Conservation (phyloP, 768 basidiomycete species). For the Tricholoma flavovirens region DNA sequence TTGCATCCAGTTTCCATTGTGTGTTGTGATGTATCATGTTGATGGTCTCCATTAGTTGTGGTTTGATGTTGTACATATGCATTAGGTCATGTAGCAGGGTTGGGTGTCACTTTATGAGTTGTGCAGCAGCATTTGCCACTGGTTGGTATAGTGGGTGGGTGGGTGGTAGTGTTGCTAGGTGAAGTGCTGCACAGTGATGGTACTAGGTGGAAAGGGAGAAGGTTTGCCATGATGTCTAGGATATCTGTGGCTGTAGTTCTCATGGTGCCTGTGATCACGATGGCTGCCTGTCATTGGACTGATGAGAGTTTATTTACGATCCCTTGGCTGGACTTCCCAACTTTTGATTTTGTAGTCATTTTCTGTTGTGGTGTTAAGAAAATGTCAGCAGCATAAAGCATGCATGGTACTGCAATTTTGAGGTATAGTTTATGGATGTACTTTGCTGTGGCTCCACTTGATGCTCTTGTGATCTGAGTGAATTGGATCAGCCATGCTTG, state of each 20-base stretch:
- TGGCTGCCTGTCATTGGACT: constrained; percentile 14
- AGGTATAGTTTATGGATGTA: constrained; percentile 19
- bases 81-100: too few relatives aligned
- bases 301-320: constrained; percentile 9
- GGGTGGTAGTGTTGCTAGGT: background rate
- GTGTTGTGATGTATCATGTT: background rate
- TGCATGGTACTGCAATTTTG: constrained; percentile 19
- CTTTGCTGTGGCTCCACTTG: constrained; percentile 11
- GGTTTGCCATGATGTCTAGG: constrained; percentile 14
- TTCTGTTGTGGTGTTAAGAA: constrained; percentile 17
- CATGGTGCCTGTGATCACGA: constrained; percentile 20
- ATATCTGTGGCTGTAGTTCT: constrained; percentile 14
- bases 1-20: background rate
- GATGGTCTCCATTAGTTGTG: too few relatives aligned
- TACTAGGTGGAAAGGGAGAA: background rate
- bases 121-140: too few relatives aligned
- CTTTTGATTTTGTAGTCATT: background rate
- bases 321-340: constrained; percentile 7
- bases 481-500: background rate
- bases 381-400: constrained; percentile 19
- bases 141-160: background rate
- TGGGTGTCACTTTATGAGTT: too few relatives aligned
- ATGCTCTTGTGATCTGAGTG: constrained; percentile 9
- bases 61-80: too few relatives aligned
- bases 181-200: background rate